Percentiles rank a stretch among this genome's conserved stretches.
These are phyloP conservation scores for Acorus calamus DNA, from an alignment of 106 monocot species.

Conservation along the genomic window DNA sequence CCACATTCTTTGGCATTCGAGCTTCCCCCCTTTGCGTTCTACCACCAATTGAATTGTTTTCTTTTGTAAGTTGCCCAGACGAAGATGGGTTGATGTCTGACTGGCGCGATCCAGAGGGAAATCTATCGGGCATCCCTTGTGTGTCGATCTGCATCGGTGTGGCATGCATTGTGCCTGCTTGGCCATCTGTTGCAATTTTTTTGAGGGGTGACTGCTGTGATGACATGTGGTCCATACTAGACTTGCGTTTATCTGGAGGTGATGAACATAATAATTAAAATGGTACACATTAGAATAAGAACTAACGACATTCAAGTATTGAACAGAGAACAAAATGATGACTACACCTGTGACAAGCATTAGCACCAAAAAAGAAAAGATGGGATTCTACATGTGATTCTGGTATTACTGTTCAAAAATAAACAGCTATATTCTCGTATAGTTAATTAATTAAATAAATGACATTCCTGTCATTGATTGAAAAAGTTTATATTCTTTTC, in stretches of 20 bases:
- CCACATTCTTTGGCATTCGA: constrained; percentile 14
- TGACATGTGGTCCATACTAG: constrained; percentile 23
- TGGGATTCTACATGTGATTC: too few species aligned
- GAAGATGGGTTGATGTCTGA: constrained; percentile 24
- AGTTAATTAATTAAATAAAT: too few species aligned
- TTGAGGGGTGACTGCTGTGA: constrained; percentile 63
- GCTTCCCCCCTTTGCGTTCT: constrained; percentile 14
- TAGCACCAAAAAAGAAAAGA: too few species aligned
- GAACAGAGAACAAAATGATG: background rate
- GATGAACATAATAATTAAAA: too few species aligned
- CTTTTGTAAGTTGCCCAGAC: constrained; percentile 22
- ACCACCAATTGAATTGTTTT: constrained; percentile 13
- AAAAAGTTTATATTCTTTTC: too few species aligned
- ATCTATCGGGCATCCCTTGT: constrained; percentile 25
- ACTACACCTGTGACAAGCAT: background rate
- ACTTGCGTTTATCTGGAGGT: constrained; percentile 49
- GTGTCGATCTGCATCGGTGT: constrained; percentile 12
- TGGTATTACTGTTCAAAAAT: too few species aligned
- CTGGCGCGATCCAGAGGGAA: constrained; percentile 13
- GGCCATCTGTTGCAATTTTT: constrained; percentile 44
- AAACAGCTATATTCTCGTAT: too few species aligned
- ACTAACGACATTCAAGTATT: too few species aligned
- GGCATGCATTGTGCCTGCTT: constrained; percentile 13
- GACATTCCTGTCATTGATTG: too few species aligned
- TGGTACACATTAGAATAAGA: too few species aligned